Base-by-base conservation (phyloP, 106 monocot species). In the Xerophyta viscosa region DNA sequence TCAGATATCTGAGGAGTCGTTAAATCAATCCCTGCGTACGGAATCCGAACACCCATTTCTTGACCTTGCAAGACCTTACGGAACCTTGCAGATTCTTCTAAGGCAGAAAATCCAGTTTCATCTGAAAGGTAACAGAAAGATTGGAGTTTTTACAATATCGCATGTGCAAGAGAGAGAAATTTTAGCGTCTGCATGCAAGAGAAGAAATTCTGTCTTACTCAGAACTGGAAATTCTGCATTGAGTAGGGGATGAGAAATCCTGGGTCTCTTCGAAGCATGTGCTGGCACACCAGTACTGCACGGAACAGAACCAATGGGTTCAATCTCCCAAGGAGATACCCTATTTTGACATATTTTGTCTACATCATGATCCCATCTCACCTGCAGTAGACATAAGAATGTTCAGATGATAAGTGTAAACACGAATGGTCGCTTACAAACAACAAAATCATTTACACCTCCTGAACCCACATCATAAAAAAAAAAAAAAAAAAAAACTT, bases 1-100 rank as follows among this genome's bases (percentile, higher is more conserved):
- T 69, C 69, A 46, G 64, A 48, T 3, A 31, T 54, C 48, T 65
- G 68, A 48, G 73, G 43, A 66, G 23, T 57, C 31, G 76, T n/a
- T 27, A 49, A 60, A 68, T 36, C 76, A 54, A 57, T 45, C 43
- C 60, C 71, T 52, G 31, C 44, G 48, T 45, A 65, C 33, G 74
- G 68, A 69, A 72, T 24, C 59, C 63, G 56, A 42, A 73, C 64
- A 69, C 86, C 66, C 20, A 59, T 66, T 86, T 86, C 86, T 86
- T 86, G 86, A 86, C 86, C 76, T 86, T 86, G 86, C 86, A 80
- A 80, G 86, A 86, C 86, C 80, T 85, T 72, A 48, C 66, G 76
- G 72, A 73, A 86, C 49, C 86, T 80, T 54, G 76, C 56, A 42
- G 80, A 65, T 77, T 80, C 86, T 61, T 48, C 49, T 27, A 70